A percentile compares a stretch with the other conserved stretches of the same genome.
Conservation (phyloP, 2,329 filamentous ascomycete species). For the Ceratocystis lukuohia region DNA sequence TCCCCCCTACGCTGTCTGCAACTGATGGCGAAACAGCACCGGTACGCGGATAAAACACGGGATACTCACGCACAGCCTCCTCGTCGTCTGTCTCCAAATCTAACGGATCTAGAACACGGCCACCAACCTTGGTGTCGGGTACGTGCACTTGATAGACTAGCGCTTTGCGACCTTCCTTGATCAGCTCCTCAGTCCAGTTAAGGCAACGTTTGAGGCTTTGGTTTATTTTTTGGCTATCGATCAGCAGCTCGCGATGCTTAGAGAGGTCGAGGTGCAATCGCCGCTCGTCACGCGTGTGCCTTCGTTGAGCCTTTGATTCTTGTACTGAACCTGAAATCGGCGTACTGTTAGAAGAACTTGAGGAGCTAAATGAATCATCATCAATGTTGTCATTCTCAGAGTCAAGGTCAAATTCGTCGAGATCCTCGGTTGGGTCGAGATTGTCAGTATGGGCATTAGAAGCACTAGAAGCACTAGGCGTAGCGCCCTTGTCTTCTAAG, state of each 20-base stretch:
- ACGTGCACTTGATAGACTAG: conserved; percentile 68
- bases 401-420: conserved; percentile 32
- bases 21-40: conserved; percentile 14
- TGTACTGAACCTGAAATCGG: conserved; percentile 30
- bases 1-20: conserved; percentile 14
- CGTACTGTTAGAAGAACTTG: conserved; percentile 34
- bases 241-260: conserved; percentile 76
- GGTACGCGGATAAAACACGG: conserved; percentile 19
- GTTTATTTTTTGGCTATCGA: conserved; percentile 90
- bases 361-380: conserved; percentile 39
- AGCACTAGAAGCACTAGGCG: neutral
- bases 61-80: conserved; percentile 14
- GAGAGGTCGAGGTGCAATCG: conserved; percentile 72
- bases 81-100: conserved; percentile 44
- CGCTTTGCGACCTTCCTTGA: conserved; percentile 76
- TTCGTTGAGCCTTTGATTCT: conserved; percentile 34
- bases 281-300: conserved; percentile 65
- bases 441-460: neutral
- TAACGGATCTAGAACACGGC: conserved; percentile 55
- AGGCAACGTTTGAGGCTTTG: conserved; percentile 83
- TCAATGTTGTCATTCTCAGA: conserved; percentile 34
- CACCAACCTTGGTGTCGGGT: conserved; percentile 69
- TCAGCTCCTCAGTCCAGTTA: conserved; percentile 78
- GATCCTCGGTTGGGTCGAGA: conserved; percentile 27
- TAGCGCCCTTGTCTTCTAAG: neutral